Evolutionary conservation across 345 rosid species (phyloP).

Genomic region (Corchorus olitorius): DNA sequence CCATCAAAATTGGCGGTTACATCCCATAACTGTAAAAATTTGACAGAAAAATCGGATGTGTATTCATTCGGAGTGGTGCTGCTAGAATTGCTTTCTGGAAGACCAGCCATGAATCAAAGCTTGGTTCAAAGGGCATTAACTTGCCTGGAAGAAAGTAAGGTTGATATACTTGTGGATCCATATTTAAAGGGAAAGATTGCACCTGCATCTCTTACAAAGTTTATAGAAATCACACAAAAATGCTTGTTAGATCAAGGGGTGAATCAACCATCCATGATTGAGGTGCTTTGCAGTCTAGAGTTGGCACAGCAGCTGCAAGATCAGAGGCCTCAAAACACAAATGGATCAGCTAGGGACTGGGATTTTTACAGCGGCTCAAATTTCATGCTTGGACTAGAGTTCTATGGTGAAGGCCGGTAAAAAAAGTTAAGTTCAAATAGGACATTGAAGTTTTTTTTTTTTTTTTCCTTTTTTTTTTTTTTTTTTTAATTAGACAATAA

Average conservation of each 20-base stretch:
- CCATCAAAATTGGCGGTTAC: slow-evolving; percentile 37
- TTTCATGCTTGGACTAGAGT: slow-evolving; percentile 9
- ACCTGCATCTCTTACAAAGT: slow-evolving; percentile 10
- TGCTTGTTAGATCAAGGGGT: not conserved
- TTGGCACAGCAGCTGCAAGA: not conserved
- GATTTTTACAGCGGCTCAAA: not conserved
- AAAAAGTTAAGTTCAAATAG: not conserved
- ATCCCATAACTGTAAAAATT: slow-evolving; percentile 34
- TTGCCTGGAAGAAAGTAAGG: not conserved
- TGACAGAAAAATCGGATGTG: slow-evolving; percentile 43
- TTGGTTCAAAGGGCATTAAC: slow-evolving; percentile 11
- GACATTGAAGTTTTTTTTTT: not conserved
- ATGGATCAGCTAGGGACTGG: not conserved
- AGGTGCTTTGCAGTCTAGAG: slow-evolving; percentile 14
- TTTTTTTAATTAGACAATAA: not conserved
- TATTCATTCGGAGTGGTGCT: slow-evolving; percentile 44
- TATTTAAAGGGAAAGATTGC: slow-evolving; percentile 1
- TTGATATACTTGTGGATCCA: not conserved
- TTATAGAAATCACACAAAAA: not conserved
- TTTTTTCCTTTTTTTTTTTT: too few relatives aligned
- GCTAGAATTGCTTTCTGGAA: slow-evolving; percentile 36
- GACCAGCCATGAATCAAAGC: slow-evolving; percentile 35
- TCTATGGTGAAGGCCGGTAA: slow-evolving; percentile 5
- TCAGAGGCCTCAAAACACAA: slow-evolving; percentile 2
- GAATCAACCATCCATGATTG: slow-evolving; percentile 14